Percentiles rank a stretch among this genome's conserved stretches.
phyloP scores from a whole-genome alignment of 2,329 filamentous ascomycete species.

The Paracoccidioides lutzii region DNA sequence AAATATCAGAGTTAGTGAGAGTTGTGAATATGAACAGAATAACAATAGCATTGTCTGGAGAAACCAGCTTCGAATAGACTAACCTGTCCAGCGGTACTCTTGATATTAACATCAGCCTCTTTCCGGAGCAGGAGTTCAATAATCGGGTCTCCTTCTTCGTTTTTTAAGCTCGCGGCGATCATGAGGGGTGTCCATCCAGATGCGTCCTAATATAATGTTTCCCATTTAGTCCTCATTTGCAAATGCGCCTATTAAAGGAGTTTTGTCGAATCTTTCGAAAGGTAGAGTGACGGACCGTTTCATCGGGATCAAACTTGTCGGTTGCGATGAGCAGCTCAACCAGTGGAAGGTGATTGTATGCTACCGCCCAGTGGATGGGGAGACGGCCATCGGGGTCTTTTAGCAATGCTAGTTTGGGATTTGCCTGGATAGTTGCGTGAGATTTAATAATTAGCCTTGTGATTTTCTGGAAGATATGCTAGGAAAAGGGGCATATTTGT shows the following conservation, averaged over 20 bases:
- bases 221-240: neutral
- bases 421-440: slow-evolving; percentile 43
- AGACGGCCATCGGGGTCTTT: slow-evolving; percentile 78
- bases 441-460: slow-evolving; percentile 1
- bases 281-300: slow-evolving; percentile 42
- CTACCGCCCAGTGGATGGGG: slow-evolving; percentile 86
- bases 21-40: neutral
- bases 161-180: slow-evolving; percentile 37
- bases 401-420: slow-evolving; percentile 61
- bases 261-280: neutral
- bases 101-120: slow-evolving; percentile 34
- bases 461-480: neutral
- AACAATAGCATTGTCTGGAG: neutral
- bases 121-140: slow-evolving; percentile 35
- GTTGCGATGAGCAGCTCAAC: slow-evolving; percentile 57
- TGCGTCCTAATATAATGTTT: slow-evolving; percentile 25
- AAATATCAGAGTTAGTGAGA: neutral
- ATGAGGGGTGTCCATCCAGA: slow-evolving; percentile 40
- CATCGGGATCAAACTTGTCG: slow-evolving; percentile 71
- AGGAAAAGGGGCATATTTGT: neutral
- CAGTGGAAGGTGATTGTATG: slow-evolving; percentile 66
- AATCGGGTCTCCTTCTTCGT: slow-evolving; percentile 33
- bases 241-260: neutral
- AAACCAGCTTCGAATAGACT: neutral
- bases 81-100: slow-evolving; percentile 33